A percentile compares a stretch with the other conserved stretches of the same genome.
These are phyloP conservation scores for Aspergillus pseudoterreus DNA, from an alignment of 2,329 filamentous ascomycete species.

Conservation along the genomic window DNA sequence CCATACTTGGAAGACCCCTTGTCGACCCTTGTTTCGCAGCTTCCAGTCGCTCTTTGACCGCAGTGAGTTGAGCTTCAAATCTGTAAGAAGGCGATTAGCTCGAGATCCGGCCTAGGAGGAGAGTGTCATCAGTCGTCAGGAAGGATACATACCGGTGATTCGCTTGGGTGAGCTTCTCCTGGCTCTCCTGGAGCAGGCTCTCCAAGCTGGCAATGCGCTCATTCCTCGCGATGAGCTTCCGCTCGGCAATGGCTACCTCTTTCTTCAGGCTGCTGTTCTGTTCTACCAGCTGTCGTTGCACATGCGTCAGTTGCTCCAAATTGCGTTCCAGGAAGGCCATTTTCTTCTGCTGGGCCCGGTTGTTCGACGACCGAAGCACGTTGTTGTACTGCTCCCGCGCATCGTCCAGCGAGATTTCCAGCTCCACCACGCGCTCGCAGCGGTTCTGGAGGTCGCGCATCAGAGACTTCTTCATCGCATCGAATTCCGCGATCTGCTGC, in stretches of 20 bases:
- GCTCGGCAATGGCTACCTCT: slow-evolving; percentile 96
- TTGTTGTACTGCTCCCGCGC: slow-evolving; percentile 99
- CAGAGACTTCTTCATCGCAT: slow-evolving; percentile 99
- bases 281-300: slow-evolving; percentile 95
- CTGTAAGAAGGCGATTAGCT: slow-evolving; percentile 46
- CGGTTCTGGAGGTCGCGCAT: slow-evolving; percentile 99
- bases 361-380: slow-evolving; percentile 92
- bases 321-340: slow-evolving; percentile 99
- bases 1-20: slow-evolving; percentile 67
- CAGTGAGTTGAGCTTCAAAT: slow-evolving; percentile 94
- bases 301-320: slow-evolving; percentile 93
- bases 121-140: slow-evolving; percentile 1
- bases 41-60: slow-evolving; percentile 96
- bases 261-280: slow-evolving; percentile 98
- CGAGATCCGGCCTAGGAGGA: background rate
- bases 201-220: slow-evolving; percentile 95
- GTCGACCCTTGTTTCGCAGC: slow-evolving; percentile 90
- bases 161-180: slow-evolving; percentile 95
- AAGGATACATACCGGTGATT: slow-evolving; percentile 79
- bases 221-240: slow-evolving; percentile 93
- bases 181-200: slow-evolving; percentile 87
- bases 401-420: slow-evolving; percentile 96
- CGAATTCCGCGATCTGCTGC: slow-evolving; percentile 97
- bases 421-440: slow-evolving; percentile 94
- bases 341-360: slow-evolving; percentile 99